Evolutionary conservation across 306 rosid genomes (phyloP), one percentile per base, ranked within the genome.

Genomic region (Prunus padus): DNA sequence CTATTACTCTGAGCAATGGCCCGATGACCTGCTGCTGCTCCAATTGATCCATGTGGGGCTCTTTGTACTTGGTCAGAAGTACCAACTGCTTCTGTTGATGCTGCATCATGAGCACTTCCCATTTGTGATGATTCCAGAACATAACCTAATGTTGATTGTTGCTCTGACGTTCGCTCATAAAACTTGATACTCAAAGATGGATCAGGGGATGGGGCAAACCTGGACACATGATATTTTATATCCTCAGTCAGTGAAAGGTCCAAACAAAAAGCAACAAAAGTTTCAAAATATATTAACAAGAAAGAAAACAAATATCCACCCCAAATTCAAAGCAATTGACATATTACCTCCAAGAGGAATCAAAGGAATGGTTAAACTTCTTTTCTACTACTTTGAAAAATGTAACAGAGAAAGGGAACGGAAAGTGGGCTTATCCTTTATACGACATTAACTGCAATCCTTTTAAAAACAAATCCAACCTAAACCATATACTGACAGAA

Each of bases 1-100:
- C 87, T 89, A 77, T 89, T 90, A 79, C 93, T 89, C 81, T 95
- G 99, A n/a, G 97, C 97, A 84, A 95, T 90, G 79, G 96, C 90
- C 42, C 97, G 89, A 69, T 89, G 97, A 76, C 97, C 97, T 74
- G 96, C 96, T 75, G 80, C 72, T 56, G 97, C 97, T 79, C 99
- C 99, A 61, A 90, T 77, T 40, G 97, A 89, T 65, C 97, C 93
- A 77, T 92, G 92, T 26, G 97, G 89, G 54, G 61, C 90, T 82
- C 86, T 86, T 82, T 85, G 79, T 26, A 60, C 86, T 79, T 83
- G 87, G 75, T 65, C 67, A 49, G 86, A 64, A 82, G 76, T 67
- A 80, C 72, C 84, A 49, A 68, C 78, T 67, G 70, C 84, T 75
- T 52, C 77, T 10, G 76, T 76, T 18, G 78, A 81, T 46, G 75